Conservation (phyloP, 2,329 filamentous ascomycete genomes). For the Trichoderma endophyticum region DNA sequence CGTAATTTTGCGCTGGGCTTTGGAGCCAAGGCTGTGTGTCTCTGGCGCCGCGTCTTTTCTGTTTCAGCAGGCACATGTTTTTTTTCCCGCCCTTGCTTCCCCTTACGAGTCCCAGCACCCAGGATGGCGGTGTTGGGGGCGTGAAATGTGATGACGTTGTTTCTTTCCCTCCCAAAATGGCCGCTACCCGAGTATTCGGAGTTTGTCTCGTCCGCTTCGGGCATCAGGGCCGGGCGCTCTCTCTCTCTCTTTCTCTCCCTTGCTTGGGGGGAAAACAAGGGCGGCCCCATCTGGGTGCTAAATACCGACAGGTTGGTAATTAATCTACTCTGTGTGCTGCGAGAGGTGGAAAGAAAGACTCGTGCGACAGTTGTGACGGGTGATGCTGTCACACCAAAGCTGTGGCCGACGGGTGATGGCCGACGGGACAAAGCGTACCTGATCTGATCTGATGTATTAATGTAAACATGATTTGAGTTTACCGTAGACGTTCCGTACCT, state of each 20-base stretch:
- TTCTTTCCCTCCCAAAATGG: neutral
- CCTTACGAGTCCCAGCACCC: neutral
- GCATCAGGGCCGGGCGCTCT: neutral
- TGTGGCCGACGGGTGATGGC: neutral
- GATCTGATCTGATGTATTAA: neutral
- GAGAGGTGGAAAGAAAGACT: neutral
- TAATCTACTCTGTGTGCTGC: neutral
- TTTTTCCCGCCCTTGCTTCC: neutral
- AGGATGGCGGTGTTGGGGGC: neutral
- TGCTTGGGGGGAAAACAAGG: neutral
- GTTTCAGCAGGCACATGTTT: neutral
- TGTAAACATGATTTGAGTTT: neutral
- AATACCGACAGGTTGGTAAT: neutral
- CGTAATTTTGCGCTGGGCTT: neutral
- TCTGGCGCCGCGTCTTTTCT: neutral
- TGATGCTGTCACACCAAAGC: neutral
- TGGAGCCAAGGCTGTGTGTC: neutral
- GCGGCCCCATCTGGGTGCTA: neutral
- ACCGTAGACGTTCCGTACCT: neutral
- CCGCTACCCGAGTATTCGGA: neutral
- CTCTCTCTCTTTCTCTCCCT: neutral
- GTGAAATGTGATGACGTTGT: neutral
- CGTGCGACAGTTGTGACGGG: neutral
- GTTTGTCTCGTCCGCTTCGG: neutral
- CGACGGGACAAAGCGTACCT: neutral